Evolutionary conservation across 495 filamentous ascomycete species (phyloP).

Genomic region (Penicillium samsonianum): DNA sequence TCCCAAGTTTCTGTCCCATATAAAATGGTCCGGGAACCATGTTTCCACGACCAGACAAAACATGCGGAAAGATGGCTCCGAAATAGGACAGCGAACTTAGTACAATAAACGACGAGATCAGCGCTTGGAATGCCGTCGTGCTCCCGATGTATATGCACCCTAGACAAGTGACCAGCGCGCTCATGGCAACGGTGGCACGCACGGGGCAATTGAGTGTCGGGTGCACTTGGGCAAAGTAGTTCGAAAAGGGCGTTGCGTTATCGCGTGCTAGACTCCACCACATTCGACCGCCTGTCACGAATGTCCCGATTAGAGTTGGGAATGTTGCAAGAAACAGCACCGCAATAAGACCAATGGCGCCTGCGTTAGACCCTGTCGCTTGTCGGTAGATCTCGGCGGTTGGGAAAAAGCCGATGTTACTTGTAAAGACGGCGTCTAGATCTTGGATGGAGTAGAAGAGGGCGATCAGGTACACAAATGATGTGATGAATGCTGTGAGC

Average conservation of each 20-base stretch:
- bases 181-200: conserved; percentile 59
- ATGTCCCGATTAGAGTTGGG: conserved; percentile 61
- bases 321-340: conserved; percentile 55
- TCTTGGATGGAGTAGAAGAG: conserved; percentile 68
- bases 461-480: conserved; percentile 31
- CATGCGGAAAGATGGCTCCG: conserved; percentile 68
- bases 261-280: conserved; percentile 80
- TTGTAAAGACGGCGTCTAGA: conserved; percentile 55
- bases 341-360: conserved; percentile 60
- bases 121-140: conserved; percentile 67
- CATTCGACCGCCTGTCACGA: conserved; percentile 68
- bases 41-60: conserved; percentile 61
- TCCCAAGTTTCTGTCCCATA: conserved; percentile 59
- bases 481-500: conserved; percentile 58
- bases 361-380: conserved; percentile 61
- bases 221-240: conserved; percentile 38
- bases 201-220: conserved; percentile 57
- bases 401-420: conserved; percentile 61
- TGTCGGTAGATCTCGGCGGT: conserved; percentile 73
- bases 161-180: conserved; percentile 59
- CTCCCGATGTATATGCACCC: conserved; percentile 71
- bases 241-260: conserved; percentile 47
- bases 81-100: conserved; percentile 72
- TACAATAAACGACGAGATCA: conserved; percentile 74
- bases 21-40: conserved; percentile 69